Base-by-base conservation (phyloP, 306 rosid genomes). In the Castanea mollissima region DNA sequence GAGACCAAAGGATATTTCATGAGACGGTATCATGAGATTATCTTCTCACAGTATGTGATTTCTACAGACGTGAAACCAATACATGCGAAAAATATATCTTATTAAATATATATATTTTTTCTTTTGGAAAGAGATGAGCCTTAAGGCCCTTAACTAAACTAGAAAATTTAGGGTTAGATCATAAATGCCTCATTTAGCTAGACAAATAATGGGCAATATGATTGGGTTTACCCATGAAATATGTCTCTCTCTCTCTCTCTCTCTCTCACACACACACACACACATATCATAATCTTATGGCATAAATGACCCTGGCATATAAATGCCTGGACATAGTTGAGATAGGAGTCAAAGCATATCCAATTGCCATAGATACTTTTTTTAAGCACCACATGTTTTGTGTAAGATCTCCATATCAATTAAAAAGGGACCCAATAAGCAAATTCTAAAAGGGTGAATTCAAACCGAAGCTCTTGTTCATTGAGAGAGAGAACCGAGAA, bases 341-440 rank as follows among this genome's bases (percentile, higher is more conserved):
- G 52, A 70, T 29, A 72, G 81, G 2, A 1, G 71, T 20, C 29
- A 67, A 55, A 63, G 71, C 81, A 83, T 79, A 80, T 76, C 84
- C 62, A 10, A 67, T 65, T 72, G 69, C 31, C 56, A 14, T 31
- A 21, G 23, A 34, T 65, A 59, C n/a, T 34, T 12, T n/a, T n/a
- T 56, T 16, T 73, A 65, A 62, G 51, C 73, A 83, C 91, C 91
- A 87, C 91, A 87, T 54, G 81, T 81, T 81, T 15, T 81, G 56
- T 73, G 84, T 9, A 67, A 77, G 78, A 78, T 89, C 85, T 85
- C 81, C 38, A 85, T 87, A 77, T 76, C 58, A 73, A 79, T 59
- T 35, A 32, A 67, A 74, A 23, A 31, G 79, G 87, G 88, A 79
- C 89, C 87, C 74, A 78, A 41, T 41, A 41, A 79, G 18, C 46